A percentile compares a stretch with the other conserved stretches of the same genome.
Evolutionary conservation across 257 asterid genomes (phyloP).

Genomic region (Plantago ovata): DNA sequence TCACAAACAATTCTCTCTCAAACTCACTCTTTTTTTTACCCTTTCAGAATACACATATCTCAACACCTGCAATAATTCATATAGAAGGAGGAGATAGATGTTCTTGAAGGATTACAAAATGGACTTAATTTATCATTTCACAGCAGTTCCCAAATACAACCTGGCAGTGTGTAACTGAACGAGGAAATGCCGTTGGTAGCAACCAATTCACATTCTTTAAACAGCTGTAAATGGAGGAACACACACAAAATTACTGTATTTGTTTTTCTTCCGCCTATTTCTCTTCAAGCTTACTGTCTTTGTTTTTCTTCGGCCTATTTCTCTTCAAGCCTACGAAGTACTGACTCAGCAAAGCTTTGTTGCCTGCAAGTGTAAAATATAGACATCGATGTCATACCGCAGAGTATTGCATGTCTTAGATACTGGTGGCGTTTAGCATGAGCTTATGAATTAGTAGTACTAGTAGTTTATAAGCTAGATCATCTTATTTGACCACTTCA

Average conservation of each 20-base stretch:
- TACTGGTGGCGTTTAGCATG: not conserved
- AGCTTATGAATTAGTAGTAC: no score
- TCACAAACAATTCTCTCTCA: not conserved
- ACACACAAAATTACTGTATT: no score
- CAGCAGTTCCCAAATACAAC: not conserved
- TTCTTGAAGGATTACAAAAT: conserved; percentile 19
- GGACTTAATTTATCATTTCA: not conserved
- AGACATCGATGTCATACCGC: not conserved
- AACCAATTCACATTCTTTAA: not conserved
- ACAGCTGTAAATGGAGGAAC: not conserved
- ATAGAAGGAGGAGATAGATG: no score
- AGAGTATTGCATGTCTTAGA: not conserved
- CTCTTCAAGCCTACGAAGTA: conserved; percentile 71
- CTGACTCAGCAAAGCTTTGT: conserved; percentile 75
- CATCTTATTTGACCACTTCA: no score
- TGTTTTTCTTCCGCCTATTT: conserved; percentile 24
- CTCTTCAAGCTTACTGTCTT: conserved; percentile 51
- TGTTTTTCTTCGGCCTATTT: conserved; percentile 24
- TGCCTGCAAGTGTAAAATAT: conserved; percentile 52
- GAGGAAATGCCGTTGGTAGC: not conserved
- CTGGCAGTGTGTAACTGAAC: not conserved
- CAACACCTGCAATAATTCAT: no score
- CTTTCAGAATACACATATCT: no score
- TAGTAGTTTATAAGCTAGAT: no score
- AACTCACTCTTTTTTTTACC: no score